Base-by-base conservation (phyloP, 164 flowering plant genomes). In the Nymphaea colorata region DNA sequence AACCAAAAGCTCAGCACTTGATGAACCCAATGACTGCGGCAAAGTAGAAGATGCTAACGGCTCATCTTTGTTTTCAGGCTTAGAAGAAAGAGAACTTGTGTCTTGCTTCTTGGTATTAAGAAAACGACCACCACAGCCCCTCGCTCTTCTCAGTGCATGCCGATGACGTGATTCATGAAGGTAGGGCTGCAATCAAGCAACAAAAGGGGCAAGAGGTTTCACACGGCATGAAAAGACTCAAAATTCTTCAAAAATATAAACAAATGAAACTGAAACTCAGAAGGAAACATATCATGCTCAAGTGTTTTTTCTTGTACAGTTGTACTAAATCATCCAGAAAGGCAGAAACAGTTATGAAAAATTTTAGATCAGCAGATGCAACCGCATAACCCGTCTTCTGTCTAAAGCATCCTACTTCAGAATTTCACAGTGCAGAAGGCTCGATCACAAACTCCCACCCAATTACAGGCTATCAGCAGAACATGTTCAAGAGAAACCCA, bases 141-240 rank as follows among this genome's bases (percentile, higher is more conserved):
- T 87, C 45, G 79, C 83, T 76, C 96, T 86, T 76, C 90, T 83
- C 86, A 88, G 71, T 5, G 97, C 97, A 79, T 93, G 97, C 74
- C 85, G 88, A 73, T 93, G 97, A 42, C 97, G 87, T 41, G 97
- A 93, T 75, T 90, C 97, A 68, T 93, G 98, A 73, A 93, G 97
- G 78, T 91, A 93, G 41, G 97, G 98, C 97, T 91, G 83, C 10
- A 67, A 61, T 41, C 60, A 59, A 70, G 36, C 62, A 60, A 16
- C 2, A 55, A 10, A 55, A 55, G 36, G 36, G 36, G 36, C 36
- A 25, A 25, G 36, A 55, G 59, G 10, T 55, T 16, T 55, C 59
- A 55, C 10, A 16, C 16, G 59, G 16, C 12, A 17, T 12, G 25
- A 61, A 61, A 41, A 61, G 41, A 8, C 0, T 8, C 12, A 8